phyloP scores from a whole-genome alignment of 306 rosid species.

The Heteromeles arbutifolia region DNA sequence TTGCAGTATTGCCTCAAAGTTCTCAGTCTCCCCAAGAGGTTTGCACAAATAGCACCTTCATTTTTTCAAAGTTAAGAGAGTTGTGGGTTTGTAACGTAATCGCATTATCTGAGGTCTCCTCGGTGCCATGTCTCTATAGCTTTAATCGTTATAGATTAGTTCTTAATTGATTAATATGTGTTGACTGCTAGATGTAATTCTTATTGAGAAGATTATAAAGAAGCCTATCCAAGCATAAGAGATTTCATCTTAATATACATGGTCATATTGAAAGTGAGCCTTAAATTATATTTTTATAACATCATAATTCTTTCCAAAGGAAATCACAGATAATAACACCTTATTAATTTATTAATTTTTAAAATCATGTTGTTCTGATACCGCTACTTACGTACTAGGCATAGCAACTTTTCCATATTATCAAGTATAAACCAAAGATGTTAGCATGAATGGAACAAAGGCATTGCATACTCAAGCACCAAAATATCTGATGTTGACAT shows the following conservation, averaged over 20 bases:
- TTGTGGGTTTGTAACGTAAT: neutral
- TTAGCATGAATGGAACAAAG: neutral
- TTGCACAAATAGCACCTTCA: conserved; percentile 6
- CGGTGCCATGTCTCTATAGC: neutral
- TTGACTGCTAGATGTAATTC: too few species aligned
- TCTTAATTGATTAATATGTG: too few species aligned
- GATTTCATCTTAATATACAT: neutral
- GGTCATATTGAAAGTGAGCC: neutral
- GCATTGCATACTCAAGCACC: neutral
- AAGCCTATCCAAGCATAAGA: neutral
- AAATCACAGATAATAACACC: neutral
- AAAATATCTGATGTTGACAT: neutral
- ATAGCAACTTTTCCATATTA: neutral
- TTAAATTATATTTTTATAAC: too few species aligned
- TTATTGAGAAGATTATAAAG: too few species aligned
- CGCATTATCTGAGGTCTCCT: neutral
- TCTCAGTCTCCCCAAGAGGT: conserved; percentile 93
- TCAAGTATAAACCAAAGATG: neutral
- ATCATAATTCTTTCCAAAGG: neutral
- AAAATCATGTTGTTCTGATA: neutral
- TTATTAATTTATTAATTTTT: too few species aligned
- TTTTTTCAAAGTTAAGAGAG: neutral
- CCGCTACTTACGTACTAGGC: too few species aligned
- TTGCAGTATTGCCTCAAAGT: conserved; percentile 57
- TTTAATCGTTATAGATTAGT: too few species aligned